Conservation (phyloP, 495 filamentous ascomycete species). For the Diplogelasinospora grovesii region DNA sequence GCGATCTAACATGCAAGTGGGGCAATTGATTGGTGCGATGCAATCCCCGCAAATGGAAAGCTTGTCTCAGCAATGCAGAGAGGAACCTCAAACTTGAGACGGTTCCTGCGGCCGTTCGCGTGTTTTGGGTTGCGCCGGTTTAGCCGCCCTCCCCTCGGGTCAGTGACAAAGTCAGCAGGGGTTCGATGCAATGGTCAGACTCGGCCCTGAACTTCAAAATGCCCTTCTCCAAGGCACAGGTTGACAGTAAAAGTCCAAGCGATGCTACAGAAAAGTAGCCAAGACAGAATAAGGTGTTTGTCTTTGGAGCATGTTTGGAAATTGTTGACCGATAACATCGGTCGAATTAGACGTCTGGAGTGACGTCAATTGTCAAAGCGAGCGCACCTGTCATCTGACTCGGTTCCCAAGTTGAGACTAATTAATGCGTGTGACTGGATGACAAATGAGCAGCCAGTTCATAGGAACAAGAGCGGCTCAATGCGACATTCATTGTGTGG, state of each 20-base stretch:
- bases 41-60: constrained; percentile 12
- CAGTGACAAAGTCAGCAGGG: neutral
- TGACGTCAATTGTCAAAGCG: too few relatives aligned
- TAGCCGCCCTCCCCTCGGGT: neutral
- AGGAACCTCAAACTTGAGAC: constrained; percentile 24
- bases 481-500: too few relatives aligned
- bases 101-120: constrained; percentile 8
- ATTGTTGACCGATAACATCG: too few relatives aligned
- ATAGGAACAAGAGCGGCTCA: too few relatives aligned
- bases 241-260: neutral
- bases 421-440: too few relatives aligned
- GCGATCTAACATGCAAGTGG: constrained; percentile 14
- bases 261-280: constrained; percentile 1
- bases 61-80: constrained; percentile 14
- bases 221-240: neutral
- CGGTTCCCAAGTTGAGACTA: too few relatives aligned
- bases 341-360: too few relatives aligned
- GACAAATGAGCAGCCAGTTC: too few relatives aligned
- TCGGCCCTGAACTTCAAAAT: neutral
- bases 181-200: too few relatives aligned
- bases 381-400: too few relatives aligned
- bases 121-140: neutral
- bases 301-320: too few relatives aligned
- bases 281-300: neutral
- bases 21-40: constrained; percentile 7